Conservation (phyloP, 768 basidiomycete genomes). For the Tylopilus rubrobrunneus region DNA sequence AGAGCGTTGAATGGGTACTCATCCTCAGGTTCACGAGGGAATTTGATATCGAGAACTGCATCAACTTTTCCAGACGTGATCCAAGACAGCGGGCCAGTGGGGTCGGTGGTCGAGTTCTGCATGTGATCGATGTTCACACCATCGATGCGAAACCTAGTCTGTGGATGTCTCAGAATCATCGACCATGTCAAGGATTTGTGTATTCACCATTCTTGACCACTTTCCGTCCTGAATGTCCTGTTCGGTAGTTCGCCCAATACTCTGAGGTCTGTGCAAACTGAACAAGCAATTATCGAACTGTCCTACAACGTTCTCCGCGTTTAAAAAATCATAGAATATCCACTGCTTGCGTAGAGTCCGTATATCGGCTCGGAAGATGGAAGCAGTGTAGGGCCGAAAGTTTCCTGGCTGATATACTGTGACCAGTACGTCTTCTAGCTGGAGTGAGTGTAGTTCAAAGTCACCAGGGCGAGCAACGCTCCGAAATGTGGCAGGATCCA, state of each 20-base stretch:
- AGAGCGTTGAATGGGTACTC: slow-evolving; percentile 73
- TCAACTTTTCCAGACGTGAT: slow-evolving; percentile 96
- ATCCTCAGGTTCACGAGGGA: slow-evolving; percentile 77
- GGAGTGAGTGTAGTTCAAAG: slow-evolving; percentile 86
- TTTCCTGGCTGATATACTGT: slow-evolving; percentile 92
- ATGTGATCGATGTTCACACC: slow-evolving; percentile 96
- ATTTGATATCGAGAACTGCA: slow-evolving; percentile 96
- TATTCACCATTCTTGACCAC: slow-evolving; percentile 83
- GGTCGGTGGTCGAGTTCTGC: slow-evolving; percentile 74
- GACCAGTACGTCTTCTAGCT: slow-evolving; percentile 88
- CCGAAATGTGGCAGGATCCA: slow-evolving; percentile 78
- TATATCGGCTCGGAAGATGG: slow-evolving; percentile 91
- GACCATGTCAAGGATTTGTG: not conserved
- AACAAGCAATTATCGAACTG: slow-evolving; percentile 98
- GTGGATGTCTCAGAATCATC: not conserved
- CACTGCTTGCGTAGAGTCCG: slow-evolving; percentile 83
- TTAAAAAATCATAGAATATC: slow-evolving; percentile 91
- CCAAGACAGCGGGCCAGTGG: slow-evolving; percentile 89
- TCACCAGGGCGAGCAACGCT: slow-evolving; percentile 73
- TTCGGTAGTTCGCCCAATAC: slow-evolving; percentile 86
- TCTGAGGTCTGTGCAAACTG: slow-evolving; percentile 94
- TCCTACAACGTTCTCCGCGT: slow-evolving; percentile 91
- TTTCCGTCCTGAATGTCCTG: slow-evolving; percentile 79
- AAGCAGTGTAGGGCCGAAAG: slow-evolving; percentile 89
- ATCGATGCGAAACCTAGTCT: slow-evolving; percentile 96